Evolutionary conservation across 805 yeast species (phyloP), one percentile per base, ranked within the genome.

Genomic region (Starmerella scarabaei): DNA sequence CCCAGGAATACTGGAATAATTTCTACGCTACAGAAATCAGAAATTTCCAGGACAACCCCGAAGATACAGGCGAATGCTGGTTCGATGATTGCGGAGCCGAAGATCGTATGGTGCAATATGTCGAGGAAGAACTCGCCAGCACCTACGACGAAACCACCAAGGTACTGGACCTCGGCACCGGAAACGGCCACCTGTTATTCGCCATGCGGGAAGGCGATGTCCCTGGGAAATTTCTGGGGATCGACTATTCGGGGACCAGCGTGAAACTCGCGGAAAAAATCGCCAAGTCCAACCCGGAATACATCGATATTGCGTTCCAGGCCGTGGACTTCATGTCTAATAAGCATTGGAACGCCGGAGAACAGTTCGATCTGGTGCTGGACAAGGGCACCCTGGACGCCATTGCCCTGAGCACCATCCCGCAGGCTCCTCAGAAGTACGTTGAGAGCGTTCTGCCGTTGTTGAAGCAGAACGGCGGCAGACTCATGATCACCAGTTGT

Each of bases 311-410:
- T 4, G 44, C 48, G 3, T 88, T 91, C 53, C 61, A 65, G 28
- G 76, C 72, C 35, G 81, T 75, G 3, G 96, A 91, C 59, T 71
- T 91, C 39, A 67, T 82, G 40, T 58, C 62, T 32, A 53, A 57
- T 1, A 51, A 64, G 14, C 60, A 59, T 14, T 40, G 68, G 68
- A 64, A 54, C 30, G 29, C 34, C 4, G 35, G 23, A 5, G 66
- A 60, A 3, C 53, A 63, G 18, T 85, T 72, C 60, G 94, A 86
- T 54, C 58, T 91, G 7, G 72, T 88, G 1, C 62, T 85, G 15
- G 99, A 91, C 60, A 91, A 91, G 58, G 99, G 99, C 7, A 91
- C 99, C 0, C 62, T 91, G 18, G 99, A 91, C 62, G 99, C 99
- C 4, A 88, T 91, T 45, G 96, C 95, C 0, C 67, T 91, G 33